Percentiles rank a stretch among this genome's conserved stretches.
phyloP scores from a whole-genome alignment of 1,284 basidiomycete species.

The Neolentinus lepideus region DNA sequence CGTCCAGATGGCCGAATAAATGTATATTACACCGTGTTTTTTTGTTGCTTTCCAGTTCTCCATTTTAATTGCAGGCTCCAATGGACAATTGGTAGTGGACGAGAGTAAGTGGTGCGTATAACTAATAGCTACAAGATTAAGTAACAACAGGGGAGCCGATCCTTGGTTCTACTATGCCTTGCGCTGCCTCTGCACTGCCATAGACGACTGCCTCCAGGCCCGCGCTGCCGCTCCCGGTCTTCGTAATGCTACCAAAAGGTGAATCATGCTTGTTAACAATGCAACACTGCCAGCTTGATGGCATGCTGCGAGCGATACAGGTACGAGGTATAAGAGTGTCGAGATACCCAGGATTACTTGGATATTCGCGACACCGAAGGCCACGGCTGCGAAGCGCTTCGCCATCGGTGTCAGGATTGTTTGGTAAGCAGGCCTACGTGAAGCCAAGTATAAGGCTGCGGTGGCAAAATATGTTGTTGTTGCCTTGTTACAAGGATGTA shows the following conservation, averaged over 20 bases:
- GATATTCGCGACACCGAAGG: slow-evolving; percentile 78
- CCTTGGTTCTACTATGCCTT: not conserved
- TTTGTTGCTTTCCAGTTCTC: not conserved
- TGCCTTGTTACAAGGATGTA: slow-evolving; percentile 41
- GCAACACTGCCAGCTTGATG: slow-evolving; percentile 95
- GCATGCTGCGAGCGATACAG: slow-evolving; percentile 84
- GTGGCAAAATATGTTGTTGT: slow-evolving; percentile 77
- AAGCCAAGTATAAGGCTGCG: slow-evolving; percentile 54
- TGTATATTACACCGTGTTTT: not conserved
- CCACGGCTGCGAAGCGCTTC: slow-evolving; percentile 53
- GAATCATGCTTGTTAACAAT: slow-evolving; percentile 81
- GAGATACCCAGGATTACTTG: slow-evolving; percentile 90
- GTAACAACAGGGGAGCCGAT: not conserved
- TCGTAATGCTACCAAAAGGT: slow-evolving; percentile 68
- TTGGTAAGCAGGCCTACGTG: slow-evolving; percentile 45
- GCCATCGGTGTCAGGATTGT: slow-evolving; percentile 63
- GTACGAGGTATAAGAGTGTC: slow-evolving; percentile 92
- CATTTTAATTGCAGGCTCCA: not conserved
- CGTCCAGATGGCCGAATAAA: slow-evolving; percentile 72
- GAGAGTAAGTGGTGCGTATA: not conserved
- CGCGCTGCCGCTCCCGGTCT: slow-evolving; percentile 66
- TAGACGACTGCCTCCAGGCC: slow-evolving; percentile 41
- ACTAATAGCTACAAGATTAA: not conserved
- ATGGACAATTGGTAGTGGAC: not conserved
- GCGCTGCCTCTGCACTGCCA: not conserved